These are phyloP conservation scores for Pinus albicaulis DNA, from an alignment of 75 land plant species.

Conservation along the genomic window DNA sequence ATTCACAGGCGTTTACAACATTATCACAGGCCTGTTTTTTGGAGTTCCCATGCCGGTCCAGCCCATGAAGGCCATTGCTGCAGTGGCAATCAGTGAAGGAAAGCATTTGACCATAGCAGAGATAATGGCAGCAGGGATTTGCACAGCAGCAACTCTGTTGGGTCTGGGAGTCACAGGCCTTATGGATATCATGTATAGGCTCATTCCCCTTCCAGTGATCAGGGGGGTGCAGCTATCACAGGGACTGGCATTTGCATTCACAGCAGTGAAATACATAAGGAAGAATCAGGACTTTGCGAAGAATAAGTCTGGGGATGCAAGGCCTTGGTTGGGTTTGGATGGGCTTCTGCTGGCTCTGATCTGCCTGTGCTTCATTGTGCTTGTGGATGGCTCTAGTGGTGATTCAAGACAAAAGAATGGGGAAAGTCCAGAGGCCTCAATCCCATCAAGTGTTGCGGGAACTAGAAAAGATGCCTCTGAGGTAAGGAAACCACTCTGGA, in stretches of 20 bases:
- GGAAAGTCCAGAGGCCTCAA: background rate
- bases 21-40: constrained; percentile 70
- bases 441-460: background rate
- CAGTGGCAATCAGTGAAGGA: constrained; percentile 59
- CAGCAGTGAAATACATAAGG: constrained; percentile 80
- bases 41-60: constrained; percentile 89
- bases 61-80: constrained; percentile 91
- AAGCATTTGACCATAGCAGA: constrained; percentile 51
- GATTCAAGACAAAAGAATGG: background rate
- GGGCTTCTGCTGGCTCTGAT: constrained; percentile 66
- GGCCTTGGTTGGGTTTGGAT: constrained; percentile 81
- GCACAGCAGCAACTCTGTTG: constrained; percentile 43
- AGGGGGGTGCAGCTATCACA: constrained; percentile 88
- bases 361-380: constrained; percentile 46
- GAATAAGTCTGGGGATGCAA: constrained; percentile 30
- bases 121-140: constrained; percentile 84
- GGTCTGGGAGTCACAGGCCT: constrained; percentile 69
- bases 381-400: constrained; percentile 71
- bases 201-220: constrained; percentile 85
- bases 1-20: constrained; percentile 75
- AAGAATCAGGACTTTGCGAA: constrained; percentile 57
- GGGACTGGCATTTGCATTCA: constrained; percentile 76
- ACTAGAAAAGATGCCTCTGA: background rate
- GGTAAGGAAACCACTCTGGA: constrained; percentile 4
- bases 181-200: constrained; percentile 60